These are phyloP conservation scores for Taxawa tesnikishii DNA, from an alignment of 2,329 filamentous ascomycete species.

Conservation along the genomic window DNA sequence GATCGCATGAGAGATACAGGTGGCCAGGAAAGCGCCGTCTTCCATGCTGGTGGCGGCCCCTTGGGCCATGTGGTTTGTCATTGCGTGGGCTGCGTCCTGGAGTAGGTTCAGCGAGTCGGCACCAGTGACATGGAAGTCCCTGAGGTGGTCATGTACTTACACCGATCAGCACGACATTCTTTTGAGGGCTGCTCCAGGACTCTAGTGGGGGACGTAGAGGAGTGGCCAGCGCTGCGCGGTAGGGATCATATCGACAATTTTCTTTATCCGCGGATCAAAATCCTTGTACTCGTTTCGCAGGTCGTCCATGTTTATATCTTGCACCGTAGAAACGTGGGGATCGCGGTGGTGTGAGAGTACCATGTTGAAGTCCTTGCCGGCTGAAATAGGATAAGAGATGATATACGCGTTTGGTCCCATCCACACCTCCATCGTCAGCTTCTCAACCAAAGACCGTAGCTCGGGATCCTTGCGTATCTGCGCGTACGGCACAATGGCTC, in stretches of 20 bases:
- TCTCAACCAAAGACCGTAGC: conserved; percentile 48
- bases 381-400: conserved; percentile 54
- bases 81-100: conserved; percentile 52
- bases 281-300: conserved; percentile 29
- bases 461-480: conserved; percentile 6
- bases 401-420: conserved; percentile 51
- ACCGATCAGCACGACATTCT: conserved; percentile 31
- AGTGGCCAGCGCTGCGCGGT: conserved; percentile 42
- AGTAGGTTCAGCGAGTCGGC: conserved; percentile 34
- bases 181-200: conserved; percentile 50
- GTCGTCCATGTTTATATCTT: conserved; percentile 29
- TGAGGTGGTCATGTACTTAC: conserved; percentile 53
- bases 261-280: conserved; percentile 32
- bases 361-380: conserved; percentile 39
- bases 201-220: conserved; percentile 56
- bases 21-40: conserved; percentile 53
- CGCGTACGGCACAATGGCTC: not conserved
- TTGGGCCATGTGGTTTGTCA: conserved; percentile 52
- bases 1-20: not conserved
- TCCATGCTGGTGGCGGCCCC: conserved; percentile 57
- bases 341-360: conserved; percentile 31
- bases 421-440: conserved; percentile 52
- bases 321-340: conserved; percentile 22
- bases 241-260: conserved; percentile 28
- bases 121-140: conserved; percentile 54